These are phyloP conservation scores for Linanthus parryae DNA, from an alignment of 148 eudicot genomes.

Conservation along the genomic window DNA sequence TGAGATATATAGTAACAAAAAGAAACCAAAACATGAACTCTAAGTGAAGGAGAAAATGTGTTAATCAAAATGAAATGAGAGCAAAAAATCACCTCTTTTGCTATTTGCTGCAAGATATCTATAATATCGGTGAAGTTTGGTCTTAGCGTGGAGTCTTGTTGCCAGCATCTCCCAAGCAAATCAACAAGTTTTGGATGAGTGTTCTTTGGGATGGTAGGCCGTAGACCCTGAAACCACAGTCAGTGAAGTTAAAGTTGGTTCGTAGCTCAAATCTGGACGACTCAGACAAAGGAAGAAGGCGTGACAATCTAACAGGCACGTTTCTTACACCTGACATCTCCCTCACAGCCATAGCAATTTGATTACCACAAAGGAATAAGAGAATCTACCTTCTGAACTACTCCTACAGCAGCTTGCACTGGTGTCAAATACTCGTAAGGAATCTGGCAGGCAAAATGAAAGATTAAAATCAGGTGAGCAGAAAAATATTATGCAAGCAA, in stretches of 20 bases:
- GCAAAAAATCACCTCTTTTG: conserved; percentile 49
- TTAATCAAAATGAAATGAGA: background rate
- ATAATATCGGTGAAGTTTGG: conserved; percentile 83
- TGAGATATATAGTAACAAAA: background rate
- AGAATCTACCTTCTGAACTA: conserved; percentile 82
- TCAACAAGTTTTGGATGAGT: conserved; percentile 60
- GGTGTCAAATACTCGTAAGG: conserved; percentile 95
- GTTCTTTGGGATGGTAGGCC: conserved; percentile 85
- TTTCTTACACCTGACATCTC: no score
- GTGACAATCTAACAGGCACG: no score
- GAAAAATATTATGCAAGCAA: background rate
- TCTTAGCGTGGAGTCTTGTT: conserved; percentile 74
- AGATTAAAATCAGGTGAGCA: background rate
- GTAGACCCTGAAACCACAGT: conserved; percentile 49
- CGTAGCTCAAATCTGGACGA: no score
- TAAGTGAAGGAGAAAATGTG: background rate
- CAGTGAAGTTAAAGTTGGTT: conserved; percentile 4
- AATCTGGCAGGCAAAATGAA: conserved; percentile 40
- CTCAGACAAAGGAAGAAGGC: no score
- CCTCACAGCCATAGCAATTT: no score
- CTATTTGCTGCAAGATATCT: conserved; percentile 53
- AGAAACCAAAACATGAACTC: background rate
- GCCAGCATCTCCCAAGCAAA: conserved; percentile 98
- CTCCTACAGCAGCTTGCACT: conserved; percentile 97
- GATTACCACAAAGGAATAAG: background rate